Evolutionary conservation across 768 basidiomycete genomes (phyloP).

Genomic region (Podaxis sp.): DNA sequence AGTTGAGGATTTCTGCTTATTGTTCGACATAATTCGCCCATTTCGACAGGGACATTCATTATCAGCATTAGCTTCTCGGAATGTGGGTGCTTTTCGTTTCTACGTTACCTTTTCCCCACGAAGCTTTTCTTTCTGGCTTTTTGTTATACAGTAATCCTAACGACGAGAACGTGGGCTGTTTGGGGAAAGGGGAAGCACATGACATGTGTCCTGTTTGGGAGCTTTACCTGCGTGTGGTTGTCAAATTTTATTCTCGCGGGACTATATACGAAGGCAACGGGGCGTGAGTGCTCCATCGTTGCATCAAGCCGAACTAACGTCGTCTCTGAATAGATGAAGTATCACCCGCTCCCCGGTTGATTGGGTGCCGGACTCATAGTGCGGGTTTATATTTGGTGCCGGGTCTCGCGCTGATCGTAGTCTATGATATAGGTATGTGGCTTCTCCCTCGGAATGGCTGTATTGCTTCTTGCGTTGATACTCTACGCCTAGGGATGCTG

Average conservation of each 20-base stretch:
- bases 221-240: neutral
- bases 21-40: neutral
- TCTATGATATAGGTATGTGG: too few species aligned
- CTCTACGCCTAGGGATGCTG: neutral
- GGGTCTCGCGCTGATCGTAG: neutral
- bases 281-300: neutral
- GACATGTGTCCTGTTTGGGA: neutral
- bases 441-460: neutral
- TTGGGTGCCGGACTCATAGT: neutral
- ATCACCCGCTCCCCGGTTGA: neutral
- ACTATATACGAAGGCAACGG: neutral
- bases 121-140: too few species aligned
- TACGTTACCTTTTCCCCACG: neutral
- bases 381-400: neutral
- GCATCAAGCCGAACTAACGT: neutral
- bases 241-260: neutral
- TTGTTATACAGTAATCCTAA: neutral
- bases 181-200: neutral
- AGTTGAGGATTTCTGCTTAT: neutral
- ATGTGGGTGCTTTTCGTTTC: neutral
- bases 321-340: neutral
- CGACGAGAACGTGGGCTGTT: neutral
- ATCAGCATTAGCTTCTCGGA: neutral
- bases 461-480: neutral
- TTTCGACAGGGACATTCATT: neutral